phyloP scores from a whole-genome alignment of 2,329 filamentous ascomycete genomes.

The Ambrosiella xylebori region DNA sequence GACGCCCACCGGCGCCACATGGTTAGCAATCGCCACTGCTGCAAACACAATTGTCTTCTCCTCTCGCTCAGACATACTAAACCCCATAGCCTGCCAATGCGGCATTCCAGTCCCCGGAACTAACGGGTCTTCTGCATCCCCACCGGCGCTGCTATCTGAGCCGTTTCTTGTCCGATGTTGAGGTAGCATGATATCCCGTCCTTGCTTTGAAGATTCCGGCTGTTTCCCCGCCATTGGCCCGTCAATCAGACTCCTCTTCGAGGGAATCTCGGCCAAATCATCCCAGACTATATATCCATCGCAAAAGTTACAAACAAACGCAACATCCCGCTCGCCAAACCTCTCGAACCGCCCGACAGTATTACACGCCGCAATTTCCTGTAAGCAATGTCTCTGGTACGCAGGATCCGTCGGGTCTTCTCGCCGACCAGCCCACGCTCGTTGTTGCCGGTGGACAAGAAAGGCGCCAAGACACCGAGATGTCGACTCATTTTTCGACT shows the following conservation, averaged over 20 bases:
- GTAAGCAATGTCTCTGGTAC: slow-evolving; percentile 24
- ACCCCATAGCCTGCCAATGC: slow-evolving; percentile 36
- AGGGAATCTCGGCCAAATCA: slow-evolving; percentile 36
- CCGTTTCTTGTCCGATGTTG: slow-evolving; percentile 1
- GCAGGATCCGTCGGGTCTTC: slow-evolving; percentile 19
- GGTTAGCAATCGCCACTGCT: slow-evolving; percentile 40
- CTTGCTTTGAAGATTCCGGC: background rate
- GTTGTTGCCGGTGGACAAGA: slow-evolving; percentile 34
- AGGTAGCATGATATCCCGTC: background rate
- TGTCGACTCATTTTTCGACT: slow-evolving; percentile 29
- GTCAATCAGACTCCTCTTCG: slow-evolving; percentile 16
- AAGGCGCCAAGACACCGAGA: slow-evolving; percentile 39
- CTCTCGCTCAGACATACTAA: slow-evolving; percentile 23
- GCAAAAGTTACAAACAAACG: slow-evolving; percentile 44
- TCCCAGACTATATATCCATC: slow-evolving; percentile 43
- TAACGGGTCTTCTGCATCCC: slow-evolving; percentile 1
- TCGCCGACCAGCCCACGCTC: slow-evolving; percentile 14
- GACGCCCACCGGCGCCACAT: slow-evolving; percentile 31
- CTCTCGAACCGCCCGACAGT: slow-evolving; percentile 37
- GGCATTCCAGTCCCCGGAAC: slow-evolving; percentile 17
- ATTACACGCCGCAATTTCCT: slow-evolving; percentile 35
- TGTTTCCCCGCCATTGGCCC: background rate
- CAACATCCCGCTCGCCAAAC: slow-evolving; percentile 35
- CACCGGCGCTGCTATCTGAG: slow-evolving; percentile 2
- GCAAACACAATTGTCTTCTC: slow-evolving; percentile 38